A percentile compares a stretch with the other conserved stretches of the same genome.
These are phyloP conservation scores for Umbellularia californica DNA, from an alignment of 164 flowering plant species.

Conservation along the genomic window DNA sequence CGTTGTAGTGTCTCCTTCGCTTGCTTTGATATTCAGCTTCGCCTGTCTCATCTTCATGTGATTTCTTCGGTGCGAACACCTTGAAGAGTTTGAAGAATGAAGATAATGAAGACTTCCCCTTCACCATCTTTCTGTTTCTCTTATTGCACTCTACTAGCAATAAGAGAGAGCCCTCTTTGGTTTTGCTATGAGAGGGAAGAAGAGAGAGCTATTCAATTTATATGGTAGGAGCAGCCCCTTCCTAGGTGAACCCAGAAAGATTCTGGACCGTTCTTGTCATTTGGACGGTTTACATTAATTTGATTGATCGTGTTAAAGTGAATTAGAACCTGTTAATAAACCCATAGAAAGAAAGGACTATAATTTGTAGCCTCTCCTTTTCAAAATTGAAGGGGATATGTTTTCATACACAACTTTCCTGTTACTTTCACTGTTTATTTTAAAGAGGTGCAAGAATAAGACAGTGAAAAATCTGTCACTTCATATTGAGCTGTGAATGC, in stretches of 20 bases:
- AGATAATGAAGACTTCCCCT: neutral
- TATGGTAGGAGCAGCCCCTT: neutral
- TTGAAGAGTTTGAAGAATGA: conserved; percentile 1
- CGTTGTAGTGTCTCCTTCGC: neutral
- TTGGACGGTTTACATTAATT: neutral
- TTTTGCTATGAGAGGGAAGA: neutral
- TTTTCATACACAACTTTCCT: neutral
- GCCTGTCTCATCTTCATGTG: neutral
- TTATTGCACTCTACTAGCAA: neutral
- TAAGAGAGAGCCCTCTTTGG: neutral
- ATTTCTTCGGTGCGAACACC: neutral
- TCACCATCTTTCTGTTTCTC: neutral
- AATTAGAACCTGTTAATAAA: neutral
- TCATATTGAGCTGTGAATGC: too few relatives aligned
- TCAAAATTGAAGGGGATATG: neutral
- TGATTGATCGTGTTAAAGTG: neutral
- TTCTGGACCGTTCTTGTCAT: neutral
- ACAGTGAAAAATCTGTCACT: neutral
- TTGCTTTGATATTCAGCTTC: neutral
- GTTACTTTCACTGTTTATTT: neutral
- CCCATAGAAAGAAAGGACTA: neutral
- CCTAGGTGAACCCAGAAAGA: neutral
- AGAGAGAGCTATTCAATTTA: neutral
- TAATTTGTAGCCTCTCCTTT: conserved; percentile 5
- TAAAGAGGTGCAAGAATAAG: too few relatives aligned